phyloP scores from a whole-genome alignment of 768 basidiomycete species.

The Macrolepiota fuliginosa region DNA sequence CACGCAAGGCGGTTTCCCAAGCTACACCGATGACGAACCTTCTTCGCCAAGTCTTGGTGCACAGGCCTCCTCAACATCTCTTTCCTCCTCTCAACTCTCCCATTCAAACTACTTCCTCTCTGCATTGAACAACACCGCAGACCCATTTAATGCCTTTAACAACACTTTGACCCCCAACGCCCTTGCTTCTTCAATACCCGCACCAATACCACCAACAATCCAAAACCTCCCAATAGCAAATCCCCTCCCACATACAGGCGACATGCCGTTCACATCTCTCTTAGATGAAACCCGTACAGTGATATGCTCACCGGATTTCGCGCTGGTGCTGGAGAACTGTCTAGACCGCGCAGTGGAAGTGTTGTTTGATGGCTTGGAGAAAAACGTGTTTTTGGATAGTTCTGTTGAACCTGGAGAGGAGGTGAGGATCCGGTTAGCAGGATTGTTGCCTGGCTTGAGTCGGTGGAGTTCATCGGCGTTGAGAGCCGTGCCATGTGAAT shows the following conservation, averaged over 20 bases:
- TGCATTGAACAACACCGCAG: slow-evolving; percentile 16
- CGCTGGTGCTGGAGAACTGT: slow-evolving; percentile 65
- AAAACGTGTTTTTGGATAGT: slow-evolving; percentile 51
- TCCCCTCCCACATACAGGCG: slow-evolving; percentile 29
- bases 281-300: slow-evolving; percentile 67
- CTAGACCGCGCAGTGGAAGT: slow-evolving; percentile 69
- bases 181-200: background rate
- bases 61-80: slow-evolving; percentile 23
- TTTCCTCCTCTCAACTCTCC: slow-evolving; percentile 27
- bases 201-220: background rate
- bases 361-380: slow-evolving; percentile 61
- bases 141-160: slow-evolving; percentile 10
- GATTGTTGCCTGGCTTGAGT: slow-evolving; percentile 76
- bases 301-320: slow-evolving; percentile 68
- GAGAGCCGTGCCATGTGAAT: slow-evolving; percentile 70
- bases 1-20: slow-evolving; percentile 56
- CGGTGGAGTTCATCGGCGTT: slow-evolving; percentile 74
- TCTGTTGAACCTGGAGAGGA: slow-evolving; percentile 30
- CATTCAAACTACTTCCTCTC: slow-evolving; percentile 27
- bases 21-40: background rate
- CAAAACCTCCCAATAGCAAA: slow-evolving; percentile 20
- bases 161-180: slow-evolving; percentile 2
- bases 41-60: background rate
- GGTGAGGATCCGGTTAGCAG: slow-evolving; percentile 66
- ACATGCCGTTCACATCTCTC: slow-evolving; percentile 57